Base-by-base conservation (phyloP, 2,329 filamentous ascomycete genomes). In the Talaromyces sp. region DNA sequence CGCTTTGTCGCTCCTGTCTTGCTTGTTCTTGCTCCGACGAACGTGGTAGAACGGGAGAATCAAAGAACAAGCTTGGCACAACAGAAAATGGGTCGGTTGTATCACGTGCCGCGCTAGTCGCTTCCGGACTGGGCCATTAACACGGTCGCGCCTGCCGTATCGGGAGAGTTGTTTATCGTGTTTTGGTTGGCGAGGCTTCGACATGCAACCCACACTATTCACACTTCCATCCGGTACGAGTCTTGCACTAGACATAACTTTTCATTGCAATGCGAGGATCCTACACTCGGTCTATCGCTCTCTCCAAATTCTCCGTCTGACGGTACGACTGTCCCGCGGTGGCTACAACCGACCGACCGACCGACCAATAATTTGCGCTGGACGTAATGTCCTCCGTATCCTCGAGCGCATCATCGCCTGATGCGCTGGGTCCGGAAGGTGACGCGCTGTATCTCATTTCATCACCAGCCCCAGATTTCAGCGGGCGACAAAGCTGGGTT, bases 371-470 rank as follows among this genome's bases (percentile, higher is more conserved):
- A 31, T 37, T 16, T 58, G 48, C 50, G 50, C 48, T 33, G 47
- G 33, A 52, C 58, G 50, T n/a, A 41, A 65, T 65, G 64, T 62
- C 59, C 60, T 57, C 59, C 64, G 76, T 77, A 72, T 72, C 72
- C 64, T 73, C 73, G 69, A 78, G 72, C 66, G 65, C 71, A 60
- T 80, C 78, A 65, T 80, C 78, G 48, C 78, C 78, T 54, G 78
- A 80, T 72, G 72, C 79, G 61, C 73, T 80, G 64, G 78, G 74
- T 31, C 77, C 78, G 56, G 74, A 78, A 66, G 78, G 77, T 64
- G 77, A 80, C 68, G 74, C 72, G 41, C 74, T 79, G 22, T 80
- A 79, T 68, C 69, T 80, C 37, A 75, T 80, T 35, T 79, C 78
- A 22, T 80, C 78, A 5, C 78, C 78, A 2, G 72, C 73, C 14